A percentile compares a stretch with the other conserved stretches of the same genome.
These are phyloP conservation scores for Apiospora phragmitis DNA, from an alignment of 2,329 filamentous ascomycete genomes.

Conservation along the genomic window DNA sequence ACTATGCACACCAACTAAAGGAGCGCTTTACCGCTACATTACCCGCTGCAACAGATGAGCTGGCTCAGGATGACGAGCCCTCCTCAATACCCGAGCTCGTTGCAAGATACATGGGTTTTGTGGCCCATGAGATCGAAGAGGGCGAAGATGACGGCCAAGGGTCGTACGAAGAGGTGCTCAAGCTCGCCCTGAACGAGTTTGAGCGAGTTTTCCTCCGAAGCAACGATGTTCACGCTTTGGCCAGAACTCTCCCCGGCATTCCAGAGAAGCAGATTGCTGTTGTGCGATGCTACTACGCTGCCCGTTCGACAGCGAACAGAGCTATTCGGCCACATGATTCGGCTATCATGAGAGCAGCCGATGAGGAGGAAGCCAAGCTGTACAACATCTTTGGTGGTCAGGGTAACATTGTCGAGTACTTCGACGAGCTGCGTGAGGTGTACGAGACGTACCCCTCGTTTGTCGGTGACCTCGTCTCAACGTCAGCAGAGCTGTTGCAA, in stretches of 20 bases:
- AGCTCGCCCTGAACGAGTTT: conserved; percentile 91
- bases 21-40: conserved; percentile 84
- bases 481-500: conserved; percentile 85
- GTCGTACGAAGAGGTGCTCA: conserved; percentile 89
- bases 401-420: conserved; percentile 99
- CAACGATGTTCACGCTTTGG: conserved; percentile 93
- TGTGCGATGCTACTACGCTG: conserved; percentile 88
- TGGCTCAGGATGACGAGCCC: conserved; percentile 98
- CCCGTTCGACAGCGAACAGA: conserved; percentile 79
- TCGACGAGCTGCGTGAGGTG: conserved; percentile 91
- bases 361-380: conserved; percentile 78
- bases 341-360: conserved; percentile 83
- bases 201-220: conserved; percentile 92
- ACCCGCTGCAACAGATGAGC: conserved; percentile 90
- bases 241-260: conserved; percentile 83
- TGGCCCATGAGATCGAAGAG: conserved; percentile 86
- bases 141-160: conserved; percentile 87
- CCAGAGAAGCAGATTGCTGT: conserved; percentile 89
- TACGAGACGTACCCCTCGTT: conserved; percentile 91
- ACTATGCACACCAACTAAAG: conserved; percentile 92
- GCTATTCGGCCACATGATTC: conserved; percentile 92
- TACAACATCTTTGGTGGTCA: conserved; percentile 97
- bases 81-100: conserved; percentile 92
- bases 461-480: conserved; percentile 78
- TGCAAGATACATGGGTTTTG: conserved; percentile 87